Conservation (phyloP, 108 stramenopile genomes). For the Bacterosira constricta region DNA sequence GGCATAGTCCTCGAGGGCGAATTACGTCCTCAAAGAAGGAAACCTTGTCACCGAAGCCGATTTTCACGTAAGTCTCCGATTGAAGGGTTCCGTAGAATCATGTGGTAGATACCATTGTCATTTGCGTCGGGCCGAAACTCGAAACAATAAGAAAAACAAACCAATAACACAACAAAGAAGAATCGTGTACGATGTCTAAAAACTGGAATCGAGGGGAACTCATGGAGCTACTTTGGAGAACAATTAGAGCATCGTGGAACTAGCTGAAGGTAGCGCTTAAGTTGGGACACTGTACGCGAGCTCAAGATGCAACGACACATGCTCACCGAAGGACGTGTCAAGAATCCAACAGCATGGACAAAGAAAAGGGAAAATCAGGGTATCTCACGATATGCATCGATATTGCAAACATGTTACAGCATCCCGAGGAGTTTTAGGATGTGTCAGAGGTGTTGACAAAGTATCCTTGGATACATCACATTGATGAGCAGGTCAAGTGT, state of each 20-base stretch:
- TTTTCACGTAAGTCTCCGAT: too few relatives aligned
- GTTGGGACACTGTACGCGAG: constrained; percentile 89
- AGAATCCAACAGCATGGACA: constrained; percentile 74
- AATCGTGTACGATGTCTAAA: constrained; percentile 45
- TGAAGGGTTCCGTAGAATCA: too few relatives aligned
- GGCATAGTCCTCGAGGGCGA: too few relatives aligned
- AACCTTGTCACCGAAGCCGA: too few relatives aligned
- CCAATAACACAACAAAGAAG: not conserved
- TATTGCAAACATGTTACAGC: constrained; percentile 70
- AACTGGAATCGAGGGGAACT: constrained; percentile 79
- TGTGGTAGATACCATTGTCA: too few relatives aligned
- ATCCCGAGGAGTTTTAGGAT: constrained; percentile 54
- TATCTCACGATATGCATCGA: constrained; percentile 68
- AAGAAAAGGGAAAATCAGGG: constrained; percentile 77
- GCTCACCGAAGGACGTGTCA: constrained; percentile 53
- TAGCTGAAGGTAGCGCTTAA: constrained; percentile 70
- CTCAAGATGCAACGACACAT: constrained; percentile 74
- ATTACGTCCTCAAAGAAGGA: too few relatives aligned
- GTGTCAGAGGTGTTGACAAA: constrained; percentile 62
- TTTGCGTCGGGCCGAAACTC: too few relatives aligned
- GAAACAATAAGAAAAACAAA: constrained; percentile 2
- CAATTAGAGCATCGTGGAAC: constrained; percentile 54
- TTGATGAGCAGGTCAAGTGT: constrained; percentile 59
- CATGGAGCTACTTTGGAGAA: constrained; percentile 60
- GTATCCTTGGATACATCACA: constrained; percentile 82